Evolutionary conservation across 495 filamentous ascomycete species (phyloP).

Genomic region (Tetracladium setigerum): DNA sequence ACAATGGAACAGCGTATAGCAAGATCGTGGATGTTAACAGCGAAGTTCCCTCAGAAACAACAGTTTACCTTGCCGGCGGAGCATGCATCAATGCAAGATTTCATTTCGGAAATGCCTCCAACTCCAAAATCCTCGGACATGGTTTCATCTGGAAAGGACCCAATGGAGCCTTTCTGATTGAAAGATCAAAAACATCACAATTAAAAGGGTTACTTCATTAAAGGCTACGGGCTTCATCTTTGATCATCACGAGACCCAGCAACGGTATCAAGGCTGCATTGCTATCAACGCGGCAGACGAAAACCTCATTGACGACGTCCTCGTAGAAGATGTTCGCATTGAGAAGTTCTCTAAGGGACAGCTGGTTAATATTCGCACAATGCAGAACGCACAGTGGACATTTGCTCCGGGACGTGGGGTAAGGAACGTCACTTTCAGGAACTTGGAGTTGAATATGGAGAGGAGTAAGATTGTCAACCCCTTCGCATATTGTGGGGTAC

Average conservation of each 20-base stretch:
- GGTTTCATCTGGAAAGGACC: conserved; percentile 4
- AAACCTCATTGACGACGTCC: conserved; percentile 9
- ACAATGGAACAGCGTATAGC: conserved; percentile 4
- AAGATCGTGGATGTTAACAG: too few species aligned
- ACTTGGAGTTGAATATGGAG: neutral
- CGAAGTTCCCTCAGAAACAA: conserved; percentile 13
- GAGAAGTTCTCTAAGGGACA: conserved; percentile 3
- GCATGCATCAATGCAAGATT: conserved; percentile 10
- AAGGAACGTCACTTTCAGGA: neutral
- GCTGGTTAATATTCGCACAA: conserved; percentile 1
- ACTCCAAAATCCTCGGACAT: conserved; percentile 14
- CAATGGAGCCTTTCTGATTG: neutral
- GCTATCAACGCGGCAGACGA: conserved; percentile 10
- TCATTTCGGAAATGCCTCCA: conserved; percentile 13
- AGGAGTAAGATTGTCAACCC: neutral
- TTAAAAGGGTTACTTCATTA: neutral
- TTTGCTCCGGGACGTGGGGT: conserved; percentile 2
- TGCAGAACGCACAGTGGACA: neutral
- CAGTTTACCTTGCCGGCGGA: conserved; percentile 18
- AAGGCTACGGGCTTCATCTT: conserved; percentile 1
- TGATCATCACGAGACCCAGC: conserved; percentile 7
- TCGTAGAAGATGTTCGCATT: conserved; percentile 9
- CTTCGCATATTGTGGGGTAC: neutral
- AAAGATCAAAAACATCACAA: neutral
- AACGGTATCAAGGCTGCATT: conserved; percentile 11